These are phyloP conservation scores for Colletotrichum orbiculare DNA, from an alignment of 2,329 filamentous ascomycete species.

Conservation along the genomic window DNA sequence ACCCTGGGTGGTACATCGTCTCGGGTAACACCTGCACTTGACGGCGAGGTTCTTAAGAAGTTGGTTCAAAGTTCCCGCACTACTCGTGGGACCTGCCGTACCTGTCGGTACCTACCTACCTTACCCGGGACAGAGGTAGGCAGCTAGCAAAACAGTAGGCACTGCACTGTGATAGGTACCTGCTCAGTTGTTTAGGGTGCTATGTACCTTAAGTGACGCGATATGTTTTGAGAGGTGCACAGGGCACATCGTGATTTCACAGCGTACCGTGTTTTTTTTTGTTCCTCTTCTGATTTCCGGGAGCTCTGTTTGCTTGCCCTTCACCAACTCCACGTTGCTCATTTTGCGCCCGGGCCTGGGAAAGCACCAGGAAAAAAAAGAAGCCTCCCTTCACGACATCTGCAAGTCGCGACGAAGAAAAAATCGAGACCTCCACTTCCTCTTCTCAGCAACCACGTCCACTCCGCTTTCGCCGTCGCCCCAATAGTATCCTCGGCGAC, in stretches of 20 bases:
- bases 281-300: background rate
- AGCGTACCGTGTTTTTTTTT: conserved; percentile 19
- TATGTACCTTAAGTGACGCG: too few relatives aligned
- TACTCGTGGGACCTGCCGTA: too few relatives aligned
- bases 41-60: too few relatives aligned
- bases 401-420: conserved; percentile 20
- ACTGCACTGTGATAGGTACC: too few relatives aligned
- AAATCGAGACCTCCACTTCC: conserved; percentile 26
- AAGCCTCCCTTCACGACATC: conserved; percentile 26
- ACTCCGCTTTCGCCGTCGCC: conserved; percentile 9
- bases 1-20: too few relatives aligned
- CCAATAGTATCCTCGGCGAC: conserved; percentile 8
- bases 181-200: too few relatives aligned
- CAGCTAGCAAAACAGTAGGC: too few relatives aligned
- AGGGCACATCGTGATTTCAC: conserved; percentile 35
- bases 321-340: background rate
- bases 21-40: too few relatives aligned
- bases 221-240: conserved; percentile 12
- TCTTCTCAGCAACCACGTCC: conserved; percentile 21
- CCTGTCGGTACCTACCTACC: too few relatives aligned
- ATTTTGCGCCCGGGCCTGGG: conserved; percentile 20
- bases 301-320: background rate
- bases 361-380: conserved; percentile 13
- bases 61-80: too few relatives aligned
- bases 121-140: too few relatives aligned